Evolutionary conservation across 2,329 filamentous ascomycete genomes (phyloP).

Genomic region (Diaporthe caulivora): DNA sequence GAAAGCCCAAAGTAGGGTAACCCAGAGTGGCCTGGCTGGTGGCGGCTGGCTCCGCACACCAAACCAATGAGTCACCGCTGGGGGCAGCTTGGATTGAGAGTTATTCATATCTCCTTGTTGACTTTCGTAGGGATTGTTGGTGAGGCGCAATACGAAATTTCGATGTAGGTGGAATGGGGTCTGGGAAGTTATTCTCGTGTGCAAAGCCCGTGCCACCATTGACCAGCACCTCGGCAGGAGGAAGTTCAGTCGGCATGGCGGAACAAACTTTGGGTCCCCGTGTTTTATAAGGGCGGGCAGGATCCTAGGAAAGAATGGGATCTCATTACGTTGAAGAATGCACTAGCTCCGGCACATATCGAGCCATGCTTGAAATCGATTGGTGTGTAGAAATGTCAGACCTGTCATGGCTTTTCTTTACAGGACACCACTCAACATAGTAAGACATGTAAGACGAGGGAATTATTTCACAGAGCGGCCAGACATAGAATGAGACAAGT

Average conservation of each 20-base stretch:
- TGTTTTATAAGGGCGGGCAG: conserved; percentile 1
- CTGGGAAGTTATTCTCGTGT: not conserved
- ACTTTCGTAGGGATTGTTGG: not conserved
- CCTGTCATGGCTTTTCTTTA: not conserved
- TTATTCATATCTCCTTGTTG: not conserved
- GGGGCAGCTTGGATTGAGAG: not conserved
- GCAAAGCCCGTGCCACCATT: not conserved
- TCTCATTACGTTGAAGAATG: conserved; percentile 2
- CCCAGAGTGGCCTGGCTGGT: not conserved
- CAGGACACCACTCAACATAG: not conserved
- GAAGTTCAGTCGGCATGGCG: not conserved
- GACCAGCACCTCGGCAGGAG: not conserved
- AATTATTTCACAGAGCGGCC: not conserved
- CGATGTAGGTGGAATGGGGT: not conserved
- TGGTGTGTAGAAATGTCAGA: not conserved
- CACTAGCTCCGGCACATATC: not conserved
- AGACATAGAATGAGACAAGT: not conserved
- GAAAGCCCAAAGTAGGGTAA: not conserved
- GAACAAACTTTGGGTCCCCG: not conserved
- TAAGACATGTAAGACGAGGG: conserved; percentile 12
- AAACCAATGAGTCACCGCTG: not conserved
- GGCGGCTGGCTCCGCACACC: not conserved
- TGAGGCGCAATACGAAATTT: not conserved
- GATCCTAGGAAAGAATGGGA: not conserved
- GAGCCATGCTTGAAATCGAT: not conserved